Conservation (phyloP, 2,329 filamentous ascomycete genomes). For the Alternaria longipes region DNA sequence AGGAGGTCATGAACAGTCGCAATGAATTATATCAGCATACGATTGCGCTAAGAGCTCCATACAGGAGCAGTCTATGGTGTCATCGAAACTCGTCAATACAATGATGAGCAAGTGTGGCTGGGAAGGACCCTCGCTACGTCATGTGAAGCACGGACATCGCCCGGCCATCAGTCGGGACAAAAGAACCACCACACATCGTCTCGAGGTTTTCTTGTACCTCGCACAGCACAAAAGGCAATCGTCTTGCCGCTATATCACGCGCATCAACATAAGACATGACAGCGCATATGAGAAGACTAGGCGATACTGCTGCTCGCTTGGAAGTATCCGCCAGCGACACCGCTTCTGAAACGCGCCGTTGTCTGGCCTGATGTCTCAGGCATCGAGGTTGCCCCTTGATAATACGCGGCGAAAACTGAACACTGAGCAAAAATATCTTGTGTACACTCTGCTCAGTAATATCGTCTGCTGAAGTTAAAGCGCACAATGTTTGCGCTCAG, state of each 20-base stretch:
- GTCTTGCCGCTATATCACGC: too few species aligned
- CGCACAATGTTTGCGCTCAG: neutral
- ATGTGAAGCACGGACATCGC: neutral
- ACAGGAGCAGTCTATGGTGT: neutral
- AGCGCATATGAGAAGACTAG: neutral
- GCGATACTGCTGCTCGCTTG: neutral
- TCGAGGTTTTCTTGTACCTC: neutral
- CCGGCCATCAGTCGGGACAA: neutral
- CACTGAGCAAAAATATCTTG: constrained; percentile 1
- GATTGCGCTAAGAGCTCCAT: neutral
- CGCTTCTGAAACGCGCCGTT: constrained; percentile 11
- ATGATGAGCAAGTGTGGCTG: neutral
- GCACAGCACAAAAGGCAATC: neutral
- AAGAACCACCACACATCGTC: neutral
- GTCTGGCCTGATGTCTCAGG: constrained; percentile 13
- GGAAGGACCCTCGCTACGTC: neutral
- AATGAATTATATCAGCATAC: neutral
- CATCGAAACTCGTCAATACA: neutral
- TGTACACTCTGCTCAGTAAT: neutral
- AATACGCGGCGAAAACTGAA: neutral
- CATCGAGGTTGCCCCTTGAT: constrained; percentile 1
- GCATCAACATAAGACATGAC: neutral
- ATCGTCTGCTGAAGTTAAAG: neutral
- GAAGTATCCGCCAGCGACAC: neutral
- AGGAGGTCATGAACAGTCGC: neutral